Percentiles rank a stretch among this genome's conserved stretches.
Conservation (phyloP, 345 rosid genomes). For the Stellera chamaejasme region DNA sequence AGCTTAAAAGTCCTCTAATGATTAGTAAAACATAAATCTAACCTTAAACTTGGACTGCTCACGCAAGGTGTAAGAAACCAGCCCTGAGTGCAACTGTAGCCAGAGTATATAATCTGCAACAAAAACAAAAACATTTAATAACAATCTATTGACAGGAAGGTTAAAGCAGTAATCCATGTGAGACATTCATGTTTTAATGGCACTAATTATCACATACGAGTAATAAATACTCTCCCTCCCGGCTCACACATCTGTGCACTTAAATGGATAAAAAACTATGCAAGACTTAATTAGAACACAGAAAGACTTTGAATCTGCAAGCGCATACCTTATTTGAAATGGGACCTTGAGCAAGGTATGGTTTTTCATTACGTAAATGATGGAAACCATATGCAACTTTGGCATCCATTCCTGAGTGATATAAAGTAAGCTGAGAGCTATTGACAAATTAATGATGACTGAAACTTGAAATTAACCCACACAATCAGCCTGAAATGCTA, state of each 20-base stretch:
- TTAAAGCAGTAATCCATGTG: no score
- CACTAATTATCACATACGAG: no score
- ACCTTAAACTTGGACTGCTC: constrained; percentile 78
- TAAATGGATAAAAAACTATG: no score
- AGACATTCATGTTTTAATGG: not conserved
- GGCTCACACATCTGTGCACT: no score
- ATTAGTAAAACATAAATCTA: constrained; percentile 24
- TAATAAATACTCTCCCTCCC: no score
- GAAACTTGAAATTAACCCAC: not conserved
- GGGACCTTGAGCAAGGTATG: constrained; percentile 87
- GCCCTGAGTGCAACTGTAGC: constrained; percentile 84
- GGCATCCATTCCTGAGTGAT: constrained; percentile 80
- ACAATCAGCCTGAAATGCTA: no score
- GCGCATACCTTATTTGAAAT: constrained; percentile 66
- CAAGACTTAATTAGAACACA: no score
- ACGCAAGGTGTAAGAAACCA: constrained; percentile 90
- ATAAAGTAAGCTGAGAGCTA: constrained; percentile 2
- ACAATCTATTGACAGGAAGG: constrained; percentile 6
- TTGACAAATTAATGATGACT: not conserved
- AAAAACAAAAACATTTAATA: constrained; percentile 8
- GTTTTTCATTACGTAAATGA: constrained; percentile 77
- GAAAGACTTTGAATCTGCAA: not conserved
- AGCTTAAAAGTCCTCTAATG: constrained; percentile 36
- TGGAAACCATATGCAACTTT: constrained; percentile 92
- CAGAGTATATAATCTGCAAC: constrained; percentile 67